Conservation (phyloP, 768 basidiomycete species). For the Kwoniella europaea region DNA sequence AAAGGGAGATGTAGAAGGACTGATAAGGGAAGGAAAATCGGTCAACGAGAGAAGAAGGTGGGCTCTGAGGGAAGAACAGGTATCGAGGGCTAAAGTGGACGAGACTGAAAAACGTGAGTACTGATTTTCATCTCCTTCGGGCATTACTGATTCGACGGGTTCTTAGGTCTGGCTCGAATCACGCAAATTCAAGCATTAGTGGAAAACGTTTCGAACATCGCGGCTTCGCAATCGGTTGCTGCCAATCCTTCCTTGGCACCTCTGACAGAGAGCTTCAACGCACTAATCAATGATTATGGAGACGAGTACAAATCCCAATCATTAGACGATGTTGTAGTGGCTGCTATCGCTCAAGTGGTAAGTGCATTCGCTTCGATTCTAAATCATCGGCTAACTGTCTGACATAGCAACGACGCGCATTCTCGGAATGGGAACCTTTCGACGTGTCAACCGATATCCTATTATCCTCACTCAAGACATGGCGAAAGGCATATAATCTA, state of each 20-base stretch:
- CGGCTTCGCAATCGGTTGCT: slow-evolving; percentile 67
- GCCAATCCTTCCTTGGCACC: slow-evolving; percentile 76
- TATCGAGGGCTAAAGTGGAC: slow-evolving; percentile 71
- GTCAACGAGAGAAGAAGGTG: slow-evolving; percentile 79
- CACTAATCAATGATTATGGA: slow-evolving; percentile 71
- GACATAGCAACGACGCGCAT: slow-evolving; percentile 70
- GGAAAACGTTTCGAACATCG: slow-evolving; percentile 68
- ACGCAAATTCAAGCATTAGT: slow-evolving; percentile 77
- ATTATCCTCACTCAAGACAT: slow-evolving; percentile 52
- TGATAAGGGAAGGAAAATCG: slow-evolving; percentile 85
- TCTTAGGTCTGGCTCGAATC: slow-evolving; percentile 74
- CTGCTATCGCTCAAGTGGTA: slow-evolving; percentile 80
- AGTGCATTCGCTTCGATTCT: slow-evolving; percentile 36
- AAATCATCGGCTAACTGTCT: slow-evolving; percentile 7
- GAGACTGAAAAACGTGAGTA: slow-evolving; percentile 74
- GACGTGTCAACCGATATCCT: slow-evolving; percentile 66
- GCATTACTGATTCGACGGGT: slow-evolving; percentile 11
- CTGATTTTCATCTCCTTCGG: background rate
- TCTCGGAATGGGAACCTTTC: slow-evolving; percentile 81
- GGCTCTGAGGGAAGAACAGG: slow-evolving; percentile 70
- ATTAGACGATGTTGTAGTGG: slow-evolving; percentile 90
- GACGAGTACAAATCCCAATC: slow-evolving; percentile 76
- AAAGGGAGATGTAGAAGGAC: slow-evolving; percentile 80
- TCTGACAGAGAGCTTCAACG: slow-evolving; percentile 74
- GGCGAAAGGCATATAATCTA: slow-evolving; percentile 57